phyloP scores from a whole-genome alignment of 352 stramenopile genomes.

The Thraustotheca clavata region DNA sequence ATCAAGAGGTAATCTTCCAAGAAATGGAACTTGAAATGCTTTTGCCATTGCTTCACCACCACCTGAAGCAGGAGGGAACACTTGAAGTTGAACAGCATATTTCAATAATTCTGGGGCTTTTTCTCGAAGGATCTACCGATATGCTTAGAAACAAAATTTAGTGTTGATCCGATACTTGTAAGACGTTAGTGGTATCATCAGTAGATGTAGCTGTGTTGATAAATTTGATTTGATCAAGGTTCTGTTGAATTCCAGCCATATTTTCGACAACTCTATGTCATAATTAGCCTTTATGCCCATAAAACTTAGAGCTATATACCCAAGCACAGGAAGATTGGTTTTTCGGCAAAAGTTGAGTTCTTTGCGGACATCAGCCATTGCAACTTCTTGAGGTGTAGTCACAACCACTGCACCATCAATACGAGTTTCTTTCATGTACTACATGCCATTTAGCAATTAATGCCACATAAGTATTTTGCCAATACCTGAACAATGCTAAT shows the following conservation, averaged over 20 bases:
- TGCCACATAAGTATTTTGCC: background rate
- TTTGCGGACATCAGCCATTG: conserved; percentile 98
- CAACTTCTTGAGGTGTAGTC: conserved; percentile 99
- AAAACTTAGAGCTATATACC: conserved; percentile 22
- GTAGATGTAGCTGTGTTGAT: conserved; percentile 34
- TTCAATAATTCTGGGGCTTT: conserved; percentile 76
- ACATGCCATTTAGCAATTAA: background rate
- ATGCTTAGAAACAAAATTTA: background rate
- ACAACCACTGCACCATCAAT: conserved; percentile 97
- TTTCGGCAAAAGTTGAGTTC: conserved; percentile 99
- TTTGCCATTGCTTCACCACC: conserved; percentile 93
- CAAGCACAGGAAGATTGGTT: conserved; percentile 75
- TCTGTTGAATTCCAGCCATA: conserved; percentile 93
- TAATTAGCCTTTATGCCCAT: too few species aligned
- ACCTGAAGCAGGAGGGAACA: conserved; percentile 84
- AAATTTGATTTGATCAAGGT: conserved; percentile 65
- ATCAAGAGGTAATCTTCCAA: conserved; percentile 95
- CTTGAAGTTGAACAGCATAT: conserved; percentile 71
- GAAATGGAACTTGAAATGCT: conserved; percentile 94
- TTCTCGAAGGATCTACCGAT: conserved; percentile 59
- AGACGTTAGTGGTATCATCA: conserved; percentile 53
- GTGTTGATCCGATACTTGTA: conserved; percentile 34
- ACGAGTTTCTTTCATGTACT: conserved; percentile 96
- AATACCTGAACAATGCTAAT: conserved; percentile 97
- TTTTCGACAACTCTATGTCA: conserved; percentile 95